A percentile compares a stretch with the other conserved stretches of the same genome.
These are phyloP conservation scores for Fistulinella prunicolor DNA, from an alignment of 768 basidiomycete genomes.

Conservation along the genomic window DNA sequence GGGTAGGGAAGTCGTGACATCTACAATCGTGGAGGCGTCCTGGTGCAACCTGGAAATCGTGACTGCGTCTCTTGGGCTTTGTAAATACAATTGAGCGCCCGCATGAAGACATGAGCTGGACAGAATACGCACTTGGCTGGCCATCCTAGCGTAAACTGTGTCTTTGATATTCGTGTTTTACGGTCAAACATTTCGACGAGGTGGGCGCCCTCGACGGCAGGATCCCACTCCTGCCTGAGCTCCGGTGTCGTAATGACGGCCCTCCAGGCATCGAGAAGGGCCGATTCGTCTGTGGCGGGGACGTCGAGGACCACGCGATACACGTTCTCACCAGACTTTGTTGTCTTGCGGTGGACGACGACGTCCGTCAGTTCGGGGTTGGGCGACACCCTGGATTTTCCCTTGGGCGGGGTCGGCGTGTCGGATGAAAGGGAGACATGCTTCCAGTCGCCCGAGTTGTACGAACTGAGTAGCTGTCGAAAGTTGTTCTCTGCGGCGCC, in stretches of 20 bases:
- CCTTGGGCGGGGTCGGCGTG: constrained; percentile 49
- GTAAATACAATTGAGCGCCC: constrained; percentile 7
- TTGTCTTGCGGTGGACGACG: constrained; percentile 68
- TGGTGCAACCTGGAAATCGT: constrained; percentile 86
- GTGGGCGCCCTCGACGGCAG: constrained; percentile 82
- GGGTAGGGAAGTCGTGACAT: constrained; percentile 91
- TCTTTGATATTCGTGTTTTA: constrained; percentile 81
- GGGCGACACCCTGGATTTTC: constrained; percentile 51
- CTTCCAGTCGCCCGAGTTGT: constrained; percentile 76
- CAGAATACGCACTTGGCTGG: constrained; percentile 83
- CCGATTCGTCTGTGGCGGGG: constrained; percentile 50
- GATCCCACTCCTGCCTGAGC: constrained; percentile 89
- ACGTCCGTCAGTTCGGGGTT: constrained; percentile 70
- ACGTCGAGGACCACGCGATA: constrained; percentile 84
- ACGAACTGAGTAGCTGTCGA: constrained; percentile 70
- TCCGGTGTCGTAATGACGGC: constrained; percentile 83
- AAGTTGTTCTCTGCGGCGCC: constrained; percentile 74
- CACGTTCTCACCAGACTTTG: constrained; percentile 70
- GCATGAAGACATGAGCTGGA: neutral
- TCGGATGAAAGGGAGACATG: constrained; percentile 54
- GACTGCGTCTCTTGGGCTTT: constrained; percentile 88
- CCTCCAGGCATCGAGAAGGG: constrained; percentile 75
- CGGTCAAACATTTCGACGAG: constrained; percentile 85
- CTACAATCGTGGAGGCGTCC: constrained; percentile 79
- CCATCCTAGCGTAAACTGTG: constrained; percentile 93